phyloP scores from a whole-genome alignment of 2,329 filamentous ascomycete genomes.

The Penicillium capsulatum region DNA sequence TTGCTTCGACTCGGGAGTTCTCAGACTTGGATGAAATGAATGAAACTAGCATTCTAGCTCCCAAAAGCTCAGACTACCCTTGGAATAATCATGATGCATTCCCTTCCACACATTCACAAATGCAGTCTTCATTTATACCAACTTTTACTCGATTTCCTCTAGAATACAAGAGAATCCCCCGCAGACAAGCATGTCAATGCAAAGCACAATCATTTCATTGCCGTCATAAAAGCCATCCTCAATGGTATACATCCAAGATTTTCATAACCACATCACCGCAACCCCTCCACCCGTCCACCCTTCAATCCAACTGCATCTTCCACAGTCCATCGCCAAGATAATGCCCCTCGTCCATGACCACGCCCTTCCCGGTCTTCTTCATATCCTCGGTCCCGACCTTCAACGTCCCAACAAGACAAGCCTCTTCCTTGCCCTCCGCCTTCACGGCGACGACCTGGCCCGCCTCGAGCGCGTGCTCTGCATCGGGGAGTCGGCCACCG shows the following conservation, averaged over 20 bases:
- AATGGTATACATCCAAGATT: neutral
- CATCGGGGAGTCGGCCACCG: constrained; percentile 71
- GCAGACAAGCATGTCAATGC: too few relatives aligned
- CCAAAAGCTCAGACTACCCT: too few relatives aligned
- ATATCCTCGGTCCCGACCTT: constrained; percentile 85
- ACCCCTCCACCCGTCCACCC: neutral
- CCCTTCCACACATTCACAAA: too few relatives aligned
- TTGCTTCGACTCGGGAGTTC: too few relatives aligned
- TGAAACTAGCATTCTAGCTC: too few relatives aligned
- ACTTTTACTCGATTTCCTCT: too few relatives aligned
- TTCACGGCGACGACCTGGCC: constrained; percentile 83
- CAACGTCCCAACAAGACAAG: constrained; percentile 80
- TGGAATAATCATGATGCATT: too few relatives aligned
- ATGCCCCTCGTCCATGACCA: constrained; percentile 89
- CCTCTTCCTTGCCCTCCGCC: constrained; percentile 90
- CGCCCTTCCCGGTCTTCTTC: constrained; percentile 89
- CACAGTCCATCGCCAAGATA: constrained; percentile 92
- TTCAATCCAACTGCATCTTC: constrained; percentile 60
- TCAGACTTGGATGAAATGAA: too few relatives aligned
- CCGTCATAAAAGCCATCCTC: neutral
- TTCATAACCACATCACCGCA: neutral
- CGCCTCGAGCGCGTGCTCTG: constrained; percentile 62
- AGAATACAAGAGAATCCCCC: too few relatives aligned
- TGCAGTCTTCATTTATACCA: too few relatives aligned
- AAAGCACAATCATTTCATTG: constrained; percentile 2